phyloP scores from a whole-genome alignment of 2,329 filamentous ascomycete genomes.

The Septoria petroselini region DNA sequence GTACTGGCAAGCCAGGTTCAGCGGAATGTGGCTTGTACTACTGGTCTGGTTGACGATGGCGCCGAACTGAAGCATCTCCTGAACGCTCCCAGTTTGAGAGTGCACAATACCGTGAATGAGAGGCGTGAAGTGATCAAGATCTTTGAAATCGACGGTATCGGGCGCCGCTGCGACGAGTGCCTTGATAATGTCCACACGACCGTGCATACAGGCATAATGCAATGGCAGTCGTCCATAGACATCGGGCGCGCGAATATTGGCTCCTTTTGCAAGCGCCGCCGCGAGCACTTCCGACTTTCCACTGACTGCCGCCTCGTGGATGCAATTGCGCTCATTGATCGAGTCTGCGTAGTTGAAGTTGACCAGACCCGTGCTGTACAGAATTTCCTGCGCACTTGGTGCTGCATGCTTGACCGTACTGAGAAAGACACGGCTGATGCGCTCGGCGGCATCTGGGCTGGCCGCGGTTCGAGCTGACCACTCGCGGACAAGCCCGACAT shows the following conservation, averaged over 20 bases:
- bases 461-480: conserved; percentile 69
- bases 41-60: conserved; percentile 84
- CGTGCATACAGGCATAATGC: conserved; percentile 96
- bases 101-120: conserved; percentile 94
- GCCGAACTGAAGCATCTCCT: conserved; percentile 69
- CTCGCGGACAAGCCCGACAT: conserved; percentile 72
- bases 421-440: conserved; percentile 85
- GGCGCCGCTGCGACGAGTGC: conserved; percentile 48
- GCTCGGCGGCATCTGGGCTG: conserved; percentile 63
- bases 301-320: conserved; percentile 96
- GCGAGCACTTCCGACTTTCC: conserved; percentile 75
- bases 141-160: conserved; percentile 78
- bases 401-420: conserved; percentile 84
- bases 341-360: conserved; percentile 93
- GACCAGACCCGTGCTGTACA: conserved; percentile 77
- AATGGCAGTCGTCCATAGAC: conserved; percentile 91
- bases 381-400: conserved; percentile 67
- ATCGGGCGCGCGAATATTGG: conserved; percentile 77
- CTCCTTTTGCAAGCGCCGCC: conserved; percentile 69
- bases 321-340: conserved; percentile 93
- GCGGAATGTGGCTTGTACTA: conserved; percentile 85
- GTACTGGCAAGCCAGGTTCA: conserved; percentile 93
- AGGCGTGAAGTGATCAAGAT: conserved; percentile 96
- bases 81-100: conserved; percentile 74
- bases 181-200: conserved; percentile 60